Base-by-base conservation (phyloP, 192 early-diverging fungal genomes). In the Mortierella hygrophila region DNA sequence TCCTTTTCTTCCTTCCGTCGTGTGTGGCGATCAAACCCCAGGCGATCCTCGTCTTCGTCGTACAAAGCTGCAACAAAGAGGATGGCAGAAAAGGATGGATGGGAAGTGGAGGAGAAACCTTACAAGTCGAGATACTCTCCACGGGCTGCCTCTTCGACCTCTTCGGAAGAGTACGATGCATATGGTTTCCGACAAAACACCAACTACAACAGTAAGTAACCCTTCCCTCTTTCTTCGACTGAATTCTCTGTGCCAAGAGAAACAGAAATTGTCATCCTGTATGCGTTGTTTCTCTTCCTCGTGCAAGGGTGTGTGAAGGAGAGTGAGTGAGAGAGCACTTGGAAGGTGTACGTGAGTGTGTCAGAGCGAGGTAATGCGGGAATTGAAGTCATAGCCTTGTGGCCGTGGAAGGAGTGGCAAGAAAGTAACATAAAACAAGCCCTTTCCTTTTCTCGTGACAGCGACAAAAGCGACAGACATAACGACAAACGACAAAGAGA, bases 91-190 rank as follows among this genome's bases (percentile, higher is more conserved):
- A 26, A 65, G 60, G 29, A 65, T 29, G 29, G 13, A 65, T 65
- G 60, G 60, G 60, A 65, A 4, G 9, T 15, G 26, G 60, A 63
- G 35, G 55, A 40, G 13, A 44, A 29, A 38, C 74, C 74, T 26
- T 52, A 74, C 32, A 46, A 52, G 42, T 76, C 75, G 20, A 77
- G 21, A 49, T 77, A 77, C 47, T 77, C 76, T 7, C 76, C 76
- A 40, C 76, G 63, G 26, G 76, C 76, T 3, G 76, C 44, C 18
- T 77, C 65, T 32, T 77, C 60, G 29, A 54, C 65, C 32, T 77
- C 42, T 44, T 40, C 20, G n/a, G 76, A 77, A n/a, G 65, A 77
- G 21, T 77, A 77, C 52, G 76, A 77, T 26, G 37, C 49, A 2
- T 63, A 76, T 63, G 21, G 21, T 21, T 60, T 60, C 2, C 74